A percentile compares a stretch with the other conserved stretches of the same genome.
Conservation (phyloP, 2,329 filamentous ascomycete genomes). For the Chlorencoelia australis region DNA sequence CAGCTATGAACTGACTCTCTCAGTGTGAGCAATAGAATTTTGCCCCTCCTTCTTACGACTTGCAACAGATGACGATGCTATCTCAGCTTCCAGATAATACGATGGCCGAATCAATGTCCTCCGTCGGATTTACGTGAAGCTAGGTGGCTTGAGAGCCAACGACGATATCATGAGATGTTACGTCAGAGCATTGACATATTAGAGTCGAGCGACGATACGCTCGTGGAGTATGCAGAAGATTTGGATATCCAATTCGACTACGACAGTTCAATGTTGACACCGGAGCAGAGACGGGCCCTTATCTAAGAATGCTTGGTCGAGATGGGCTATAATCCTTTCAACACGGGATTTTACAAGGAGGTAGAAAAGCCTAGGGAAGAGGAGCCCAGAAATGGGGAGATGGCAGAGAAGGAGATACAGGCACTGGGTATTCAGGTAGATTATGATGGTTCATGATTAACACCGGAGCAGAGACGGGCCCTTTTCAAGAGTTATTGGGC, state of each 20-base stretch:
- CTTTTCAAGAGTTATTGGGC: slow-evolving; percentile 6
- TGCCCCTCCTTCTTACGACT: no score
- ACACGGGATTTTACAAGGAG: no score
- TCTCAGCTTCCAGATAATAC: slow-evolving; percentile 1
- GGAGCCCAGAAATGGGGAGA: no score
- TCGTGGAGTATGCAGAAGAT: slow-evolving; percentile 4
- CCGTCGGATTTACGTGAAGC: background rate
- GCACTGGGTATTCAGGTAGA: slow-evolving; percentile 7
- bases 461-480: slow-evolving; percentile 7
- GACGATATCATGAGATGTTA: no score
- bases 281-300: slow-evolving; percentile 9
- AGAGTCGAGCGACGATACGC: slow-evolving; percentile 2
- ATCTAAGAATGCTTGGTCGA: no score
- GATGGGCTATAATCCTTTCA: no score
- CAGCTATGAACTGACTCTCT: no score
- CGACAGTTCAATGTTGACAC: slow-evolving; percentile 7
- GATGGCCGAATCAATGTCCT: slow-evolving; percentile 1
- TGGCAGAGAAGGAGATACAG: slow-evolving; percentile 3
- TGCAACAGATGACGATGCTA: slow-evolving; percentile 1
- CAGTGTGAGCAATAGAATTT: no score
- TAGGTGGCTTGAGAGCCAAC: no score
- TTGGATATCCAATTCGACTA: slow-evolving; percentile 9
- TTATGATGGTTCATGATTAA: slow-evolving; percentile 8
- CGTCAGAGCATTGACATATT: no score
- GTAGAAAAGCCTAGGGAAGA: no score